Percentiles rank a stretch among this genome's conserved stretches.
Conservation (phyloP, 768 basidiomycete genomes). For the Phanerochaete carnosa region DNA sequence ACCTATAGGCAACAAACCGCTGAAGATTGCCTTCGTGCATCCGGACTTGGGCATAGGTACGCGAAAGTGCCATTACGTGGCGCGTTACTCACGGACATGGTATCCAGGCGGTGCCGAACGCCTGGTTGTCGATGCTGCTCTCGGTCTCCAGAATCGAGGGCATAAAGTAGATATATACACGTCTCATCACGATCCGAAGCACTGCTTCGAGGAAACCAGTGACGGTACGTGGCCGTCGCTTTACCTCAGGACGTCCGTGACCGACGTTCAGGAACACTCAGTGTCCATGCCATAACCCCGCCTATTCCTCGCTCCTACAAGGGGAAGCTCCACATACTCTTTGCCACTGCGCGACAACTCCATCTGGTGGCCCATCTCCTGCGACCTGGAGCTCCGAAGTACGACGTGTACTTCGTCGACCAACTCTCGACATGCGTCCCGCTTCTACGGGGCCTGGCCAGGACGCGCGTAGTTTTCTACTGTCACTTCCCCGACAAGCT, state of each 20-base stretch:
- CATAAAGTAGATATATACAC: slow-evolving; percentile 90
- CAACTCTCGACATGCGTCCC: slow-evolving; percentile 93
- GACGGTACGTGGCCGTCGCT: slow-evolving; percentile 57
- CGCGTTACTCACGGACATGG: not conserved
- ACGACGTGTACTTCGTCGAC: slow-evolving; percentile 92
- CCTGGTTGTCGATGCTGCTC: slow-evolving; percentile 91
- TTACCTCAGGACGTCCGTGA: not conserved
- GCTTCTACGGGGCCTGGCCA: slow-evolving; percentile 61
- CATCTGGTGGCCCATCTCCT: slow-evolving; percentile 75
- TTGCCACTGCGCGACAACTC: slow-evolving; percentile 86
- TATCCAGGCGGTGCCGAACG: slow-evolving; percentile 88
- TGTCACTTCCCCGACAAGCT: slow-evolving; percentile 98
- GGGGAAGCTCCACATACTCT: slow-evolving; percentile 85
- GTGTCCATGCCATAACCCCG: slow-evolving; percentile 66
- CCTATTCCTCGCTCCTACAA: slow-evolving; percentile 77
- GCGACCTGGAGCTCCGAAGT: slow-evolving; percentile 39
- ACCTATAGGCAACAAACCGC: not conserved
- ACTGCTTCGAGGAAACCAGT: slow-evolving; percentile 92
- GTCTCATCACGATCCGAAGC: slow-evolving; percentile 81
- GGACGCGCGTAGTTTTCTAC: slow-evolving; percentile 91
- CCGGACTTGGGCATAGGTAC: slow-evolving; percentile 93
- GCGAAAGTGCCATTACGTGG: not conserved
- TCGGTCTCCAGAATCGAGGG: slow-evolving; percentile 80
- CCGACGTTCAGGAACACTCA: slow-evolving; percentile 62
- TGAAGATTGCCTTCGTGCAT: slow-evolving; percentile 82